Evolutionary conservation across 2,329 filamentous ascomycete genomes (phyloP), one percentile per base, ranked within the genome.

Genomic region (Cladophialophora bantiana): DNA sequence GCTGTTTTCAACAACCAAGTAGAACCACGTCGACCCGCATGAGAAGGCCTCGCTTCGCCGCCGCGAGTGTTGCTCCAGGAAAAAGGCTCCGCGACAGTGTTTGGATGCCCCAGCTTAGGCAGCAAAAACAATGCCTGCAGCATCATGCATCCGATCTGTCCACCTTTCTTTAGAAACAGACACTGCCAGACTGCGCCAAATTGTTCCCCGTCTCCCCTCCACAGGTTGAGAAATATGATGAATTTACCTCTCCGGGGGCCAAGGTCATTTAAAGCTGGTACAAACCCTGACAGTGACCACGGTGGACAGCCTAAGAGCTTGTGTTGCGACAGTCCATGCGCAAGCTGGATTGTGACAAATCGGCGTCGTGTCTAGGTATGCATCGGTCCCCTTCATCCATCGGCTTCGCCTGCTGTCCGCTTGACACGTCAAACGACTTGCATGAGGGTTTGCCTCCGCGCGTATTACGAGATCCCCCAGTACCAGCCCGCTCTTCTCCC

Each of bases 381-480:
- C 68, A 68, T 36, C 62, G 60, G 65, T 61, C 54, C 67, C 67
- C 61, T 57, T 59, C 64, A 53, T 62, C 62, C 67, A 34, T 67
- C 62, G 65, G 56, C 40, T 56, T 69, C 61, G 62, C 58, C 62
- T 69, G 62, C 65, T 69, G 64, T 71, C 67, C 57, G 68, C 57
- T 68, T 70, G 68, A 72, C 70, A 72, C 70, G 70, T 72, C 70
- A 72, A 72, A 72, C 68, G 54, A 58, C 68, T 66, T 65, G 67
- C 69, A 69, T 64, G 54, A 70, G 65, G 45, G 15, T 62, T 68
- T 59, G 65, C 54, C 66, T 67, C 66, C 64, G 54, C 63, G 45
- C 50, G 66, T 64, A 65, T 70, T 67, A 70, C 70, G 60, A 66
- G 57, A 50, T 67, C 56, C 31, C 62, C 31, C 62, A 56, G 38